These are phyloP conservation scores for Talaromyces thailandensis DNA, from an alignment of 495 filamentous ascomycete species.

Conservation along the genomic window DNA sequence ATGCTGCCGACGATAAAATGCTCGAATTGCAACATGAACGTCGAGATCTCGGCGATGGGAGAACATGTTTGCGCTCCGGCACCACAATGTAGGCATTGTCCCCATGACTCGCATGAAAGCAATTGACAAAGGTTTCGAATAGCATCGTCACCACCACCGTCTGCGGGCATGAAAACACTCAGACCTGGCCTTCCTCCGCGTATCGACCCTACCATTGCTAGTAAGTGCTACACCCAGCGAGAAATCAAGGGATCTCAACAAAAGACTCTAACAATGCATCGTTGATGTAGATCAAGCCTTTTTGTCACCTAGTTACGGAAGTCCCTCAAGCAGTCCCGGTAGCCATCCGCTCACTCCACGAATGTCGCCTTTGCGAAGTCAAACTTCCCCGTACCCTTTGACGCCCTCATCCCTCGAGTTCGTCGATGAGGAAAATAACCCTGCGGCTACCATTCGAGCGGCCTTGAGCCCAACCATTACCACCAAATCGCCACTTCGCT, in stretches of 20 bases:
- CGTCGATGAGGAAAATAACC: constrained; percentile 20
- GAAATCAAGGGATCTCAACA: background rate
- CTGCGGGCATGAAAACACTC: constrained; percentile 12
- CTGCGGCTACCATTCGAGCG: background rate
- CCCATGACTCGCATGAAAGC: no score
- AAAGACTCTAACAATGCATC: constrained; percentile 1
- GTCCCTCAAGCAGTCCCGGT: constrained; percentile 48
- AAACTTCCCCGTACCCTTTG: constrained; percentile 33
- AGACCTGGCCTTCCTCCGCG: constrained; percentile 34
- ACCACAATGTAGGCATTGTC: constrained; percentile 5
- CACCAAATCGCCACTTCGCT: constrained; percentile 4
- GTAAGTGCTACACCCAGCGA: constrained; percentile 26
- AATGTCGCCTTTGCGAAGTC: constrained; percentile 29
- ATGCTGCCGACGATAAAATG: constrained; percentile 93
- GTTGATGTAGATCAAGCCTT: constrained; percentile 50
- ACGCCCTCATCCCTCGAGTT: constrained; percentile 33
- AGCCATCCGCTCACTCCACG: constrained; percentile 50
- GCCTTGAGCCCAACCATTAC: constrained; percentile 1
- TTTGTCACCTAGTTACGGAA: constrained; percentile 46
- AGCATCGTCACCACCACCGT: background rate
- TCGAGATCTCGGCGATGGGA: constrained; percentile 86
- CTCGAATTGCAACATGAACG: constrained; percentile 74
- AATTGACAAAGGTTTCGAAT: background rate
- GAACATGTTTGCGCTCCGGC: constrained; percentile 65
- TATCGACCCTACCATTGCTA: constrained; percentile 47